Conservation (phyloP, 148 eudicot genomes). For the Vaccinium myrtillus region DNA sequence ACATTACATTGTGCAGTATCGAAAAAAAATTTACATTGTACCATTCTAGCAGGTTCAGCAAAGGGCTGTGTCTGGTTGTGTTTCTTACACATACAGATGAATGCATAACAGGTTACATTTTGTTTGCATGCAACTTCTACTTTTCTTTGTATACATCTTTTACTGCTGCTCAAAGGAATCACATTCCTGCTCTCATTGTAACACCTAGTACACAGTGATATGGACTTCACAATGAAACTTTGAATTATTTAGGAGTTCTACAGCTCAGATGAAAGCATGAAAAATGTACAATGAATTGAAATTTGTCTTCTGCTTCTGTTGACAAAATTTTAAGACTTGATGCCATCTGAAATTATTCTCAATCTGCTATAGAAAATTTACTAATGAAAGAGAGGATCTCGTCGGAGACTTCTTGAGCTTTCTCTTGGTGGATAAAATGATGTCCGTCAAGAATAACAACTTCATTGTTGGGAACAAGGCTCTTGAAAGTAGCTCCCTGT, state of each 20-base stretch:
- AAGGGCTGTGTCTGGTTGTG: not conserved
- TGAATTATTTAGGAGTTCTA: not conserved
- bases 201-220: not conserved
- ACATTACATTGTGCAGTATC: not conserved
- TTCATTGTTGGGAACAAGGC: conserved; percentile 39
- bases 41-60: not conserved
- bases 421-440: conserved; percentile 51
- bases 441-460: conserved; percentile 47
- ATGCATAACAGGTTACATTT: not conserved
- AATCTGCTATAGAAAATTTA: conserved; percentile 15
- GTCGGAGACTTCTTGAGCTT: conserved; percentile 40
- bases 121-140: not conserved
- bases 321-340: too few relatives aligned
- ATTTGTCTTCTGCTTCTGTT: not conserved
- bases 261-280: not conserved
- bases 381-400: conserved; percentile 41
- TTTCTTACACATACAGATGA: not conserved
- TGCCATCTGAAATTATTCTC: not conserved
- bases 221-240: not conserved
- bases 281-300: not conserved
- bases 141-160: not conserved
- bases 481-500: conserved; percentile 32
- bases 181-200: not conserved
- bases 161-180: not conserved
- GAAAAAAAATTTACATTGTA: not conserved